Percentiles rank a stretch among this genome's conserved stretches.
phyloP scores from a whole-genome alignment of 2,329 filamentous ascomycete genomes.

The Fusarium beomiforme region DNA sequence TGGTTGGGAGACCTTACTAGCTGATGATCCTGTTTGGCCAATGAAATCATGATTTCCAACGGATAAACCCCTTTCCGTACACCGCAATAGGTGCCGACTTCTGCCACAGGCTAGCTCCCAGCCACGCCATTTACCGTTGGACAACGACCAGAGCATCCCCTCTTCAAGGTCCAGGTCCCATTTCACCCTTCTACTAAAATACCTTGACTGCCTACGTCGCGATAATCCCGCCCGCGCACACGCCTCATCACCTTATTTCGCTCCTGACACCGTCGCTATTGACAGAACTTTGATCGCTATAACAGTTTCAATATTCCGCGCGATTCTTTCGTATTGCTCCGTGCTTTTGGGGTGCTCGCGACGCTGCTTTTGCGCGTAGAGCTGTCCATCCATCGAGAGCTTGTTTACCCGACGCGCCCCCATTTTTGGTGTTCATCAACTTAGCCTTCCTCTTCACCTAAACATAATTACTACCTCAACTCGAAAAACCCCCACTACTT shows the following conservation, averaged over 20 bases:
- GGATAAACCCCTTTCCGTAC: constrained; percentile 6
- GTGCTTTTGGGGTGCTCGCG: constrained; percentile 46
- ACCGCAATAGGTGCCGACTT: background rate
- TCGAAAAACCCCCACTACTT: constrained; percentile 10
- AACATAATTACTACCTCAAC: constrained; percentile 20
- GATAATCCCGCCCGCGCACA: constrained; percentile 37
- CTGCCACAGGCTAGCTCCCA: constrained; percentile 44
- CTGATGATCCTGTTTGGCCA: constrained; percentile 3
- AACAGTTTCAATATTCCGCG: constrained; percentile 25
- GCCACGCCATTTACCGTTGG: constrained; percentile 53
- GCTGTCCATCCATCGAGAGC: constrained; percentile 44
- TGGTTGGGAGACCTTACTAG: constrained; percentile 18
- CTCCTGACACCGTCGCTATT: constrained; percentile 39
- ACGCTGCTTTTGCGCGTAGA: constrained; percentile 45
- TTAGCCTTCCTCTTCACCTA: constrained; percentile 35
- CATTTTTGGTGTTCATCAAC: constrained; percentile 46
- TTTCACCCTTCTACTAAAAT: constrained; percentile 43
- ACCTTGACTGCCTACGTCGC: constrained; percentile 34
- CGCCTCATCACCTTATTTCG: constrained; percentile 35
- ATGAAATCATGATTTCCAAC: rapidly evolving
- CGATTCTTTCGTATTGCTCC: constrained; percentile 41
- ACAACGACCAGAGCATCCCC: constrained; percentile 42
- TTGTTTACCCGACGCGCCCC: constrained; percentile 50
- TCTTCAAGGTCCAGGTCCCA: constrained; percentile 44
- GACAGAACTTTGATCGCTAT: constrained; percentile 41